These are phyloP conservation scores for Vitis hybrid DNA, from an alignment of 177 flowering plant genomes.

Conservation along the genomic window DNA sequence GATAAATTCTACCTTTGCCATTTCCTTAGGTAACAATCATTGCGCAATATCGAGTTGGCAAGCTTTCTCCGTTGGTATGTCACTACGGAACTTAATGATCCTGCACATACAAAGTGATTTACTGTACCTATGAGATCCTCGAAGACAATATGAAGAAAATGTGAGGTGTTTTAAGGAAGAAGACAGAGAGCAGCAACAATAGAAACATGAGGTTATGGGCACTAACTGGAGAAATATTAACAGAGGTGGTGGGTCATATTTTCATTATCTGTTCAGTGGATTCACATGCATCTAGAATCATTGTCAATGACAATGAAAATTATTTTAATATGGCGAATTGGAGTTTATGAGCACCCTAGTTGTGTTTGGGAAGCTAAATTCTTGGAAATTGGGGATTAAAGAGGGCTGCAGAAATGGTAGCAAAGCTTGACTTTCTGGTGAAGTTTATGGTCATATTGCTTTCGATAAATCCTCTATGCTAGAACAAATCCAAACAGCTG, in stretches of 20 bases:
- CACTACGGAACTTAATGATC: slow-evolving; percentile 97
- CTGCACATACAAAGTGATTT: slow-evolving; percentile 87
- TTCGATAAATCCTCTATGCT: too few species aligned
- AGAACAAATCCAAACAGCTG: too few species aligned
- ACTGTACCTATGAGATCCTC: slow-evolving; percentile 80
- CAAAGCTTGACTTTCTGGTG: too few species aligned
- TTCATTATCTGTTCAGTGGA: slow-evolving; percentile 94
- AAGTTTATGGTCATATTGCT: too few species aligned
- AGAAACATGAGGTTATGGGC: slow-evolving; percentile 74
- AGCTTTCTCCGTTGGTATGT: slow-evolving; percentile 99
- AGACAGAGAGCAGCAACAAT: too few species aligned
- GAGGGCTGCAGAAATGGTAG: too few species aligned
- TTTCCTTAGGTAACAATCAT: slow-evolving; percentile 88
- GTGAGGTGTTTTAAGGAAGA: slow-evolving; percentile 3
- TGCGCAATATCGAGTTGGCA: slow-evolving; percentile 86
- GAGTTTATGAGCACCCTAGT: slow-evolving; percentile 96
- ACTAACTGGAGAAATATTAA: slow-evolving; percentile 64
- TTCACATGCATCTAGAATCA: slow-evolving; percentile 78
- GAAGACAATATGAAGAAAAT: slow-evolving; percentile 79
- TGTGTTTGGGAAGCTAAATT: slow-evolving; percentile 97
- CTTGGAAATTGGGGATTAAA: too few species aligned
- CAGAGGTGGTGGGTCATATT: slow-evolving; percentile 98
- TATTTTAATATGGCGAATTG: slow-evolving; percentile 94
- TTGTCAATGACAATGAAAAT: slow-evolving; percentile 95
- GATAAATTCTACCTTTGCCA: slow-evolving; percentile 77